Base-by-base conservation (phyloP, 768 basidiomycete species). In the Pleurotus pulmonarius region DNA sequence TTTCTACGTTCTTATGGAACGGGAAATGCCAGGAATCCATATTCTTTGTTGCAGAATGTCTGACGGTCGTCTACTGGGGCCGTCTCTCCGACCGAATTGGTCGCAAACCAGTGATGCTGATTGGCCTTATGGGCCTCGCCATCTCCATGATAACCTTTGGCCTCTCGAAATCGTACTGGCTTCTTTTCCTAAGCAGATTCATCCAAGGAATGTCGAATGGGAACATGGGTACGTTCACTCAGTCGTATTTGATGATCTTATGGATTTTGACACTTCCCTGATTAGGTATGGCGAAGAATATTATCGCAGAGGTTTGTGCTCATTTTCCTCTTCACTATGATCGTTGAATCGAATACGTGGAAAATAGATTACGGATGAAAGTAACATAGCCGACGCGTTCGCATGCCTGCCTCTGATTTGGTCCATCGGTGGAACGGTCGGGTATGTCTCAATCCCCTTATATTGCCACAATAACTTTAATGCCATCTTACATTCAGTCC, bases 61-160 rank as follows among this genome's bases (percentile, higher is more conserved):
- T 78, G 48, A 83, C 81, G 1, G 74, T 81, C 4, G 73, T 87
- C 9, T 80, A 83, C 59, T 87, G 86, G 86, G 83, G 84, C 60
- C 76, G 83, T 29, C 58, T 78, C 3, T 87, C 86, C 2, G 83
- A 87, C 59, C 71, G 70, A 52, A 65, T 83, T 13, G 85, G 85
- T 5, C 78, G 85, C 20, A 83, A 84, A 58, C 85, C 85, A 15
- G 73, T 86, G 29, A 59, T 70, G 6, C 55, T 75, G 5, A 55
- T 70, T 16, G 74, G 69, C 5, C 65, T 70, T 0, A 55, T 71
- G 20, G 74, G 74, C 1, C 62, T 74, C 0, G 57, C 67, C 0
- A 59, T 61, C 47, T 66, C 56, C 45, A 72, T 60, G 70, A 67
- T 67, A 59, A 65, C 22, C 3, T 75, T 75, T 57, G 73, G 73